These are phyloP conservation scores for Fusarium algeriense DNA, from an alignment of 2,329 filamentous ascomycete species.

Conservation along the genomic window DNA sequence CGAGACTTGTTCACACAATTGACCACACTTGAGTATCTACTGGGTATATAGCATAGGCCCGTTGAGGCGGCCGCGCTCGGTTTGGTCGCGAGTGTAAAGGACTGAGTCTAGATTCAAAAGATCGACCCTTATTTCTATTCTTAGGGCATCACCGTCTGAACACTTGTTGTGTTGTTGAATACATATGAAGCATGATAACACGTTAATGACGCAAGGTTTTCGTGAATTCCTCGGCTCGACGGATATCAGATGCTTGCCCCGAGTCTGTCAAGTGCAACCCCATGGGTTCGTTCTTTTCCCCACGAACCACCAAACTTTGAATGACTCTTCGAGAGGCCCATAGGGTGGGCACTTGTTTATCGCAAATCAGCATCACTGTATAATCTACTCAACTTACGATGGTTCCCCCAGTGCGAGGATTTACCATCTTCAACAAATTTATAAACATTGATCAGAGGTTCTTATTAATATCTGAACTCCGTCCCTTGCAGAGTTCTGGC, in stretches of 20 bases:
- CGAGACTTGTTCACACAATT: background rate
- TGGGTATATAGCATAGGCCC: background rate
- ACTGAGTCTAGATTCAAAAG: background rate
- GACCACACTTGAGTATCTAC: background rate
- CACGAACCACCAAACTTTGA: background rate
- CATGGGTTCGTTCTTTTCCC: background rate
- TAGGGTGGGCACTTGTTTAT: background rate
- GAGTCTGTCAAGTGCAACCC: constrained; percentile 10
- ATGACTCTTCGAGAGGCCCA: background rate
- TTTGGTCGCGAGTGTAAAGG: background rate
- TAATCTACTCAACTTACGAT: background rate
- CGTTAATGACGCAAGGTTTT: background rate
- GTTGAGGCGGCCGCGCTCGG: constrained; percentile 18
- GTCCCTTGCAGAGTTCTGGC: background rate
- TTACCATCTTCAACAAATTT: background rate
- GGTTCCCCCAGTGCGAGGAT: background rate
- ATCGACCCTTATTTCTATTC: constrained; percentile 4
- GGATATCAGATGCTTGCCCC: constrained; percentile 18
- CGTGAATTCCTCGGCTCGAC: constrained; percentile 8
- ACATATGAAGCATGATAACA: background rate
- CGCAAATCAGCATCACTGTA: background rate
- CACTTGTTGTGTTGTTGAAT: background rate
- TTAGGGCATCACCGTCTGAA: background rate
- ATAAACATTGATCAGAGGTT: background rate
- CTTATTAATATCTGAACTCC: background rate